These are phyloP conservation scores for Solanum corneliomulleri DNA, from an alignment of 257 asterid species.

Conservation along the genomic window DNA sequence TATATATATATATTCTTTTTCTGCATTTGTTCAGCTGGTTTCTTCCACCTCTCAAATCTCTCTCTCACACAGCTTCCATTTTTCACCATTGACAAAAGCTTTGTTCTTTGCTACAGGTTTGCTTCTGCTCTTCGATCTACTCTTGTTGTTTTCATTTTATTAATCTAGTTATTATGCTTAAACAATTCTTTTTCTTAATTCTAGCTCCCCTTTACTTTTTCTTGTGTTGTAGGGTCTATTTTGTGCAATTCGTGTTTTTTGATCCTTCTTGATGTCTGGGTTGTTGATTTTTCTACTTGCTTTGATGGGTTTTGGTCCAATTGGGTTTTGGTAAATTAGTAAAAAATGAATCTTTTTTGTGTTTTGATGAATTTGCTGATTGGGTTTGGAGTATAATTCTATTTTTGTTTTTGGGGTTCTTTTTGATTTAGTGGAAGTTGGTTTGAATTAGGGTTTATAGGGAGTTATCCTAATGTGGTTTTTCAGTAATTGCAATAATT, in stretches of 20 bases:
- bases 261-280: neutral
- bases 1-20: no score
- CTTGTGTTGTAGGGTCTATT: neutral
- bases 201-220: neutral
- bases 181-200: neutral
- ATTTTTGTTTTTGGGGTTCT: neutral
- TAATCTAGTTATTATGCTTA: neutral
- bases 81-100: conserved; percentile 14
- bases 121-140: conserved; percentile 6
- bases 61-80: conserved; percentile 25
- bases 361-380: neutral
- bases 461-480: neutral
- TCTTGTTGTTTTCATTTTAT: neutral
- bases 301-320: neutral
- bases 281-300: neutral
- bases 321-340: neutral
- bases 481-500: neutral
- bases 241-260: neutral
- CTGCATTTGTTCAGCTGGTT: conserved; percentile 16
- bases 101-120: conserved; percentile 13
- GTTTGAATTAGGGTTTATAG: neutral
- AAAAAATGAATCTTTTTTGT: neutral
- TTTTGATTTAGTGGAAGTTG: neutral
- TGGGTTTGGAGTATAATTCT: neutral
- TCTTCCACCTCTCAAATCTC: conserved; percentile 30